phyloP scores from a whole-genome alignment of 2,329 filamentous ascomycete species.

The Lachnellula willkommii region DNA sequence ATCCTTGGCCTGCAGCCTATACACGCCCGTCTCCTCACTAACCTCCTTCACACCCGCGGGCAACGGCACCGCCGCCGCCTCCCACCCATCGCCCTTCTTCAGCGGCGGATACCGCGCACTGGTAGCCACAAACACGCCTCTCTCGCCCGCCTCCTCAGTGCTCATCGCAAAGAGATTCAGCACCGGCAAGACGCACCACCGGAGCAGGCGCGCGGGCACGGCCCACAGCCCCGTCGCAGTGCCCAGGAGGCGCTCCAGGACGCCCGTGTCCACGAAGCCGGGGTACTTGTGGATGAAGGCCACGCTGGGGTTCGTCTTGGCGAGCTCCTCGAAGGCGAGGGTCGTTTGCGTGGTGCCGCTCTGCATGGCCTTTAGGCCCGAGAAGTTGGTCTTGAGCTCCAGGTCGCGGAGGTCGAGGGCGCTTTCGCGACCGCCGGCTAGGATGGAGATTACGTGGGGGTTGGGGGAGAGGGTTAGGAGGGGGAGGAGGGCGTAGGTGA shows the following conservation, averaged over 20 bases:
- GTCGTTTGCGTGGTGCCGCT: conserved; percentile 48
- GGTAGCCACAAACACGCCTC: conserved; percentile 36
- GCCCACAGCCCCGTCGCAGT: conserved; percentile 22
- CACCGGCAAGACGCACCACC: conserved; percentile 25
- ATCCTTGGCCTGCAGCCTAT: conserved; percentile 33
- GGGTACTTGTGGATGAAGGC: conserved; percentile 39
- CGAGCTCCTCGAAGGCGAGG: conserved; percentile 45
- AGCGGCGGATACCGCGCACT: conserved; percentile 31
- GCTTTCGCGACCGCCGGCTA: conserved; percentile 48
- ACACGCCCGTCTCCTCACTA: conserved; percentile 36
- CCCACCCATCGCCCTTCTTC: conserved; percentile 14
- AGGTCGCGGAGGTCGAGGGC: conserved; percentile 43
- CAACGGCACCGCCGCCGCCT: conserved; percentile 9
- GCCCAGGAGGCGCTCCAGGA: conserved; percentile 27
- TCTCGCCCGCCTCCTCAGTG: conserved; percentile 35
- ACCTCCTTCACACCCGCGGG: conserved; percentile 17
- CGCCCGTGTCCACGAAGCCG: conserved; percentile 34
- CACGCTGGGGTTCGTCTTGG: conserved; percentile 39
- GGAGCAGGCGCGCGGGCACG: conserved; percentile 17
- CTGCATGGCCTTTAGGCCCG: conserved; percentile 36
- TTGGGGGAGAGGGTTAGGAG: conserved; percentile 41
- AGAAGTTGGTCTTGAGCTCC: conserved; percentile 32
- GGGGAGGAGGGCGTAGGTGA: conserved; percentile 52
- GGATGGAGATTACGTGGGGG: conserved; percentile 50
- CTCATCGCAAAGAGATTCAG: conserved; percentile 27